These are phyloP conservation scores for Gaeumannomyces tritici DNA, from an alignment of 2,329 filamentous ascomycete species.

Conservation along the genomic window DNA sequence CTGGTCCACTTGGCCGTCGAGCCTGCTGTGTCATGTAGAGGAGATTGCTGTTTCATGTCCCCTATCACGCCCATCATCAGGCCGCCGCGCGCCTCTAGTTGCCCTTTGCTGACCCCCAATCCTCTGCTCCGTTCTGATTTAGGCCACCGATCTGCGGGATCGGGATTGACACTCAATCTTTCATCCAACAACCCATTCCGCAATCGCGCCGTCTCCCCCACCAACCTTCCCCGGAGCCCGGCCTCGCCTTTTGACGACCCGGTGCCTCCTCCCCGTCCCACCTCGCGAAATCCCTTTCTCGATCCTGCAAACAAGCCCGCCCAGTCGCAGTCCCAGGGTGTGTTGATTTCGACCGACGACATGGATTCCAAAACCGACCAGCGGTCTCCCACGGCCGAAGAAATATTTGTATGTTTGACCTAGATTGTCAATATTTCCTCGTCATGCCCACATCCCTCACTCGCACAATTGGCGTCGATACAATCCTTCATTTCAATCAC, in stretches of 20 bases:
- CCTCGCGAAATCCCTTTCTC: constrained; percentile 69
- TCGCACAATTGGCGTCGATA: not conserved
- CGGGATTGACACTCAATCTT: constrained; percentile 56
- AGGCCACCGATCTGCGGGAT: constrained; percentile 40
- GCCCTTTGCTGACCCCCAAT: constrained; percentile 10
- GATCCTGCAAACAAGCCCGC: constrained; percentile 36
- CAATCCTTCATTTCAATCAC: not conserved
- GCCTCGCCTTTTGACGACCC: constrained; percentile 52
- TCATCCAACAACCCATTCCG: constrained; percentile 77
- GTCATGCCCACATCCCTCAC: not conserved
- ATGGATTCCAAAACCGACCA: constrained; percentile 40
- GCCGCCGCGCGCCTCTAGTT: constrained; percentile 23
- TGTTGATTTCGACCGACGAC: constrained; percentile 30
- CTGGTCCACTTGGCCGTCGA: constrained; percentile 27
- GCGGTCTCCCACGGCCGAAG: constrained; percentile 49
- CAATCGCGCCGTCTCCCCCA: constrained; percentile 59
- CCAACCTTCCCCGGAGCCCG: constrained; percentile 25
- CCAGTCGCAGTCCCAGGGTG: constrained; percentile 11
- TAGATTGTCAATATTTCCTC: too few species aligned
- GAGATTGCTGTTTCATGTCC: constrained; percentile 37
- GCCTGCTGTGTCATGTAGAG: constrained; percentile 33
- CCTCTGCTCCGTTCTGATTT: constrained; percentile 19
- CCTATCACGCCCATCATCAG: constrained; percentile 20
- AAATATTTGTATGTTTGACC: constrained; percentile 77
- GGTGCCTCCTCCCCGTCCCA: constrained; percentile 38